Conservation (phyloP, 78 protist species). For the Speleostelium caveatum region DNA sequence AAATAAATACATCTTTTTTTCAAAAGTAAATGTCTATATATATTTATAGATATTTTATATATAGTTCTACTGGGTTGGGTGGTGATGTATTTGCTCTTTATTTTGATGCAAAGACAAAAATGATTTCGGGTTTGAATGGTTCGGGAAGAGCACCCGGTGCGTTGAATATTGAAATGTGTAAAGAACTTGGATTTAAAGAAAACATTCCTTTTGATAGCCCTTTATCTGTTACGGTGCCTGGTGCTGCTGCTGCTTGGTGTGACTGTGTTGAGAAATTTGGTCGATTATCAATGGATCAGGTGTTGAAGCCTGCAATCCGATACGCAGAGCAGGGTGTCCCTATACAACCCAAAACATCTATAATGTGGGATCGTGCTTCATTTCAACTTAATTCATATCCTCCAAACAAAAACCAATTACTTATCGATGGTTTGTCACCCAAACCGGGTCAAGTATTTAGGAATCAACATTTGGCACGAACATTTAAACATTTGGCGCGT, state of each 20-base stretch:
- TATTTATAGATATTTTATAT: neutral
- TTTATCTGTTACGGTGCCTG: conserved; percentile 65
- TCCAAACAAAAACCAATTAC: conserved; percentile 36
- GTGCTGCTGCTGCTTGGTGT: conserved; percentile 90
- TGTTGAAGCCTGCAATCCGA: conserved; percentile 82
- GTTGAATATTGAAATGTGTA: conserved; percentile 32
- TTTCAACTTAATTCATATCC: neutral
- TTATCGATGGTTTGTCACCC: conserved; percentile 79
- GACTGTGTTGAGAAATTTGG: conserved; percentile 83
- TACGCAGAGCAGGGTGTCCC: conserved; percentile 81
- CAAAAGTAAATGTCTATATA: too few species aligned
- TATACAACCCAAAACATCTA: conserved; percentile 6
- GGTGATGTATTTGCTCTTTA: conserved; percentile 89
- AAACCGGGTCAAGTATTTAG: conserved; percentile 71
- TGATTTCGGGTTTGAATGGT: conserved; percentile 86
- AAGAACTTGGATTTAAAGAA: neutral
- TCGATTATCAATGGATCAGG: conserved; percentile 13
- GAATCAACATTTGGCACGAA: conserved; percentile 69
- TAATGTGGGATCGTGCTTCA: neutral
- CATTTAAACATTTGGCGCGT: conserved; percentile 42
- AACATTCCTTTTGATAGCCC: conserved; percentile 7
- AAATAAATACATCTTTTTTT: neutral
- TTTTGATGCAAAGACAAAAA: conserved; percentile 22
- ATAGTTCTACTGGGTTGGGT: conserved; percentile 88
- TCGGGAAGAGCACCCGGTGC: conserved; percentile 83